Evolutionary conservation across 1,284 basidiomycete genomes (phyloP), one percentile per base, ranked within the genome.

Genomic region (Boletus calvinii): DNA sequence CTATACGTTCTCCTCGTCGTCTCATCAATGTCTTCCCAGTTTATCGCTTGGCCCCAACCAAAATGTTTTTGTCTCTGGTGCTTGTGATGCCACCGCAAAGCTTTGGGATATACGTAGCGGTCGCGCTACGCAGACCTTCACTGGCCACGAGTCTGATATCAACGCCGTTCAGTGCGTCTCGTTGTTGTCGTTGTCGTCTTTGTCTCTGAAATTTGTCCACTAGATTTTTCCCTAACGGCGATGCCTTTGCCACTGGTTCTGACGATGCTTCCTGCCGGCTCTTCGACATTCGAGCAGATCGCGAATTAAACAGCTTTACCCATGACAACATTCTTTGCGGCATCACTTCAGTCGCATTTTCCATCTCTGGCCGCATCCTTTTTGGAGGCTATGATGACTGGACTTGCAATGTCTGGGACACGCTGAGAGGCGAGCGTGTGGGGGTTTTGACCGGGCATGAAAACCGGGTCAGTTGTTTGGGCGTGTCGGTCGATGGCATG

Each of bases 381-480:
- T 98, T 99, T 65, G 96, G 95, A 59, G 97, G 96, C 38, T 99
- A 98, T 70, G 97, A 99, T 72, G 96, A 99, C 72, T 98, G 96
- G 90, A 98, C 96, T 61, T 94, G 92, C 79, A 98, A 98, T 68
- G 96, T 98, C 43, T 99, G 96, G 96, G 96, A 99, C 69, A 98
- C 95, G 38, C 81, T 99, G 67, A 97, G 96, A 74, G 96, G 94
- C 52, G 96, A 99, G 73, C 88, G 96, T 52, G 94, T 98, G 31
- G 96, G 96, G 55, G 94, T 98, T 35, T 75, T 99, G 55, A 92
- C 94, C 32, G 96, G 95, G 12, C 97, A 99, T 70, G 96, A 99
- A 79, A 98, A 98, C 77, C 80, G 96, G 57, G 94, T 99, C 60
- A 92, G 90, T 65, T 98, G 95, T 77, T 77, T 99, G 65, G 96